Evolutionary conservation across 257 asterid genomes (phyloP), one percentile per base, ranked within the genome.

Genomic region (Solanum medicagineum): DNA sequence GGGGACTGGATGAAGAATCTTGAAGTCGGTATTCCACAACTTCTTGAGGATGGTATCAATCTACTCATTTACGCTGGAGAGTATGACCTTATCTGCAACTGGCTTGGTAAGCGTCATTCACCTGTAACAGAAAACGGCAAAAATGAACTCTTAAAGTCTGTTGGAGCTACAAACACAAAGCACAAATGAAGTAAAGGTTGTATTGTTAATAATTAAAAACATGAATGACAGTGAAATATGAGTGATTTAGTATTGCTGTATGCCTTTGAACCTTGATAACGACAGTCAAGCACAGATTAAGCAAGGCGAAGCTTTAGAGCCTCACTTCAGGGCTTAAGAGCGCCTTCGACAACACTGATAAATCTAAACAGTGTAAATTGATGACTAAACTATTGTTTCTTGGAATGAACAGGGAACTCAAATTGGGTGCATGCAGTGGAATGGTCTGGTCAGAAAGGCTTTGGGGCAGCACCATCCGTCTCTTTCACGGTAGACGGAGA

Each of bases 51-150:
- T 84, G 97, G 92, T 13, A 85, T 95, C 85, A 91, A 85, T 86
- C 57, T 92, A 20, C 87, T 94, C 7, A 36, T 93, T 66, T 93
- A 94, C 12, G 98, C 94, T 5, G 98, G 98, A 55, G 96, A 94
- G 42, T 94, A 91, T 66, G 98, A 95, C 85, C 93, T 94, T 75
- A 85, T 91, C 9, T 91, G 97, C 93, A 95, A 95, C 88, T 94
- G 96, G 98, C 89, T 93, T 4, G 96, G 98, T 94, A 88, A 36
- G 74, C 26, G 85, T 80, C 80, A 45, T 26, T 32, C 65, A 68
- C 81, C 14, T 80, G 44, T 62, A 54, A 36, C 22, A 65, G 56
- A n/a, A n/a, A n/a, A 60, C 1, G 0, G 32, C 16, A 60, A 60
- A n/a, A n/a, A 59, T 9, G 10, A 4, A 36, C 42, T 36, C 29